Conservation (phyloP, 768 basidiomycete genomes). For the Russula virescens region DNA sequence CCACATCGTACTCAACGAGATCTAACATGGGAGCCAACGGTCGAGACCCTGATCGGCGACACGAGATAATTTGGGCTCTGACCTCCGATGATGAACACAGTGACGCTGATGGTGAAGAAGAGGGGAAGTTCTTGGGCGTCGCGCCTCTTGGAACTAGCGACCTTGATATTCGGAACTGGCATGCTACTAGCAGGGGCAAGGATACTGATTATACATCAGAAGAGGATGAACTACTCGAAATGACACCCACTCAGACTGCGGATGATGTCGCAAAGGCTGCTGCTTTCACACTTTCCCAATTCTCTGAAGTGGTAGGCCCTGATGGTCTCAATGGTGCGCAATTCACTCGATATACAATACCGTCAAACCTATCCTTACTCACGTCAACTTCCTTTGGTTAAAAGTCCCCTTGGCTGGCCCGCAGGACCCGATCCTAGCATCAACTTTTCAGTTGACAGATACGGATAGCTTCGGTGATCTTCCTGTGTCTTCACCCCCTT, state of each 20-base stretch:
- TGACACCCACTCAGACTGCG: not conserved
- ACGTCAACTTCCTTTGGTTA: not conserved
- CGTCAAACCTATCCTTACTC: not conserved
- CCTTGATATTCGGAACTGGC: constrained; percentile 20
- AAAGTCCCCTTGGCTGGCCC: not conserved
- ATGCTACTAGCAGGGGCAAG: not conserved
- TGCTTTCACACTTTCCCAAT: not conserved
- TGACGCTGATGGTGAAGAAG: constrained; percentile 19
- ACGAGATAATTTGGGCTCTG: not conserved
- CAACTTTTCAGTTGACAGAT: constrained; percentile 15
- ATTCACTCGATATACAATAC: not conserved
- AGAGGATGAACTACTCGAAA: constrained; percentile 14
- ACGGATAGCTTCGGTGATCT: constrained; percentile 23
- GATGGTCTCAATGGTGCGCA: constrained; percentile 2
- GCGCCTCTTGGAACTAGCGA: constrained; percentile 23
- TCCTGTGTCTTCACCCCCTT: constrained; percentile 19
- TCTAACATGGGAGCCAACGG: not conserved
- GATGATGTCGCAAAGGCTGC: constrained; percentile 4
- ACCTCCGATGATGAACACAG: constrained; percentile 12
- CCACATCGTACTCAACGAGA: not conserved
- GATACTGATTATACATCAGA: constrained; percentile 1
- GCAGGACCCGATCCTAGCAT: not conserved
- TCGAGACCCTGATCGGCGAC: not conserved
- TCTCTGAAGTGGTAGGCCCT: not conserved
- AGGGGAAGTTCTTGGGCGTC: not conserved